Base-by-base conservation (phyloP, 2,329 filamentous ascomycete genomes). In the Trichothecium roseum region DNA sequence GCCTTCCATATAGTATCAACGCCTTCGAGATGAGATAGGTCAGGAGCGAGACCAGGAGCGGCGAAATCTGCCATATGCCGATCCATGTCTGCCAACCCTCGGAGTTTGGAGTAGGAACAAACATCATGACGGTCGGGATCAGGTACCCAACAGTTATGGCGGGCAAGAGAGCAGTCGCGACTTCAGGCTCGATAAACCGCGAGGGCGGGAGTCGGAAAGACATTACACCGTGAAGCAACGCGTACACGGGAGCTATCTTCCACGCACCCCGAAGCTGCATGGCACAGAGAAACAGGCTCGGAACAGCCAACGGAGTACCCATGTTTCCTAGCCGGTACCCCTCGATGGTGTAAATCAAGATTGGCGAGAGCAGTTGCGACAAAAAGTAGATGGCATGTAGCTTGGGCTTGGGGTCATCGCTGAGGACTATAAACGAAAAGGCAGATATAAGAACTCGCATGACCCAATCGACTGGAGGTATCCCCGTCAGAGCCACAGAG, bases 281-380 rank as follows among this genome's bases (percentile, higher is more conserved):
- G 14, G 15, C 40, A 4, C 32, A 16, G 5, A 37, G 24, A 36
- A 44, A 46, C 5, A 48, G 7, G 8, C 32, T 28, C 1, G 48
- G 45, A 4, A 44, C 22, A 0, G 37, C 31, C 12, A 49, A 32
- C 4, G 40, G 31, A 5, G 38, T 40, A 2, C 36, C 39, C 2
- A 42, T 18, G 20, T 46, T 43, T 2, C 45, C 45, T 8, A 36
- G 34, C 2, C 50, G 42, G 18, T 46, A 42, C 4, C 45, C 48
- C 32, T 52, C 50, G 4, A 51, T 40, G 2, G 35, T 45, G 37
- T 43, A 52, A 13, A 47, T 44, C 18, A 50, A 28, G 7, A 49
- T 22, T 15, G 49, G 40, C 7, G 49, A 43, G 6, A 46, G 38
- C 22, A 49, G 37, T 29, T 39, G 43, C 3, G 40, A 41, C 16